Base-by-base conservation (phyloP, 257 asterid genomes). In the Lithospermum erythrorhizon region DNA sequence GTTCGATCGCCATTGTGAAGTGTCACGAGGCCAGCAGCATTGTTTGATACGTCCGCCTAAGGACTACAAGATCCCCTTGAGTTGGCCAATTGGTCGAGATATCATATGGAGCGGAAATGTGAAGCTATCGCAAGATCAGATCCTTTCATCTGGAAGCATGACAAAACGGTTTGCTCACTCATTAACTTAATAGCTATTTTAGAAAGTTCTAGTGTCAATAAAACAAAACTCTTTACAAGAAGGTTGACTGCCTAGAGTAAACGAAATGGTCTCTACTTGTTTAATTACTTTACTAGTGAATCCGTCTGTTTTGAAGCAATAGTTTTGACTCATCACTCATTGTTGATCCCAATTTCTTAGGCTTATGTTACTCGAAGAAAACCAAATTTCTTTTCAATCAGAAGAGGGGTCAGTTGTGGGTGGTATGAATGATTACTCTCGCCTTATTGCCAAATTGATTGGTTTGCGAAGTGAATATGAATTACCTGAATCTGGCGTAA, bases 71-170 rank as follows among this genome's bases (percentile, higher is more conserved):
- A 89, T 77, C 67, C 99, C 97, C 15, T 68, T 93, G 74, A 84
- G 76, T 69, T 89, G 99, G 99, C 97, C 99, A 52, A 69, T 81
- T 59, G 95, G 99, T 62, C 83, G 87, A 72, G 99, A 89, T 80
- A 83, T 84, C 68, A 79, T 86, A 65, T 89, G 95, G 96, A 86
- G 95, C 57, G 95, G 85, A 63, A 88, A 88, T 75, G 95, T 91
- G 74, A 91, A 84, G 80, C 77, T 91, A 70, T 79, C 90, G 67
- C 86, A 86, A 81, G 97, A 86, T 68, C 99, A 93, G 67, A 88
- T 93, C 74, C 97, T 93, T 79, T 89, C 97, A 57, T 93, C 99
- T 0, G 97, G 99, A 61, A 89, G 91, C 81, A 93, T 84, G 96
- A 89, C 96, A 18, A 93, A 93, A 80, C 79, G 99, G 99, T 89